Conservation (phyloP, 768 basidiomycete genomes). For the Pisolithus sp. region DNA sequence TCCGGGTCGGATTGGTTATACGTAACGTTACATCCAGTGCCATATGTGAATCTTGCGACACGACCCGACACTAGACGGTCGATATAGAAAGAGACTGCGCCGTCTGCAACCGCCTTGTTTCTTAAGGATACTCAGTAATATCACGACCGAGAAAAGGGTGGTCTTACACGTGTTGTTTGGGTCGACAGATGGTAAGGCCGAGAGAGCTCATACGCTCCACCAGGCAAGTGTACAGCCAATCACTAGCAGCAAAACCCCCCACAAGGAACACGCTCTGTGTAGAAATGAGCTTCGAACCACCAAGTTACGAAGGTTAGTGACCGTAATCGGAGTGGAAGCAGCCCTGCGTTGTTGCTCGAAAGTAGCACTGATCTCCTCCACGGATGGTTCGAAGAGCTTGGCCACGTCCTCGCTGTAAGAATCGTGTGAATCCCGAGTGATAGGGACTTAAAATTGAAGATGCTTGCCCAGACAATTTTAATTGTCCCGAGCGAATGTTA, state of each 20-base stretch:
- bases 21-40: slow-evolving; percentile 26
- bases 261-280: slow-evolving; percentile 34
- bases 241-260: slow-evolving; percentile 40
- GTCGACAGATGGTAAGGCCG: slow-evolving; percentile 34
- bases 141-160: background rate
- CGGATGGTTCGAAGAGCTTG: slow-evolving; percentile 34
- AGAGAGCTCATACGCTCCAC: slow-evolving; percentile 25
- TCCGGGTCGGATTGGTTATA: slow-evolving; percentile 30
- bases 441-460: background rate
- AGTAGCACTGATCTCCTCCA: slow-evolving; percentile 23
- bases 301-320: slow-evolving; percentile 2
- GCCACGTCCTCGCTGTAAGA: slow-evolving; percentile 25
- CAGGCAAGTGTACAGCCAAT: slow-evolving; percentile 36
- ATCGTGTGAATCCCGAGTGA: background rate
- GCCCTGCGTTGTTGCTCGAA: slow-evolving; percentile 20
- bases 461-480: slow-evolving; percentile 30
- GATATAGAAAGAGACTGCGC: slow-evolving; percentile 31
- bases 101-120: slow-evolving; percentile 44
- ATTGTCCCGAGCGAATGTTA: slow-evolving; percentile 31
- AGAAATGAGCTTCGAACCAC: background rate
- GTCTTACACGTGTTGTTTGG: slow-evolving; percentile 42
- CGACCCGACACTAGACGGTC: slow-evolving; percentile 40
- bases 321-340: slow-evolving; percentile 20
- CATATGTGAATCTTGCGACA: slow-evolving; percentile 39
- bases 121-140: slow-evolving; percentile 10